These are phyloP conservation scores for Francoa sonchifolia DNA, from an alignment of 441 rosid species.

Conservation along the genomic window DNA sequence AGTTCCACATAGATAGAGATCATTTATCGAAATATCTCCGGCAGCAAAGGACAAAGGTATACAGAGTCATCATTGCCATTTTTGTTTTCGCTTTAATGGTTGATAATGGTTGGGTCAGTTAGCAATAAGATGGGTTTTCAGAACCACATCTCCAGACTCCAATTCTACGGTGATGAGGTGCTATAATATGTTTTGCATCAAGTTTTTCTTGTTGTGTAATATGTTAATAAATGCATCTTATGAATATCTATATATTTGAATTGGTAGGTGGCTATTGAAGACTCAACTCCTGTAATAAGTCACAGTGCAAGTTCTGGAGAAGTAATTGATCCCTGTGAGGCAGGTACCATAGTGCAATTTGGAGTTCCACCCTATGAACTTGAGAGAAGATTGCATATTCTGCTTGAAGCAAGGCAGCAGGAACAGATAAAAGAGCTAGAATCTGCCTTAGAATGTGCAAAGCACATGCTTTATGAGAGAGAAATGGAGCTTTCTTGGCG, in stretches of 20 bases:
- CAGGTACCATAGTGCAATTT: slow-evolving; percentile 11
- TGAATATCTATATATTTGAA: background rate
- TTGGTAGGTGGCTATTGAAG: slow-evolving; percentile 17
- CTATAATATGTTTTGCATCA: background rate
- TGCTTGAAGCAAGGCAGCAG: slow-evolving; percentile 52
- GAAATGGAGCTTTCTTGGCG: slow-evolving; percentile 66
- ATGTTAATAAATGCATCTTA: background rate
- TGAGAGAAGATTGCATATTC: slow-evolving; percentile 51
- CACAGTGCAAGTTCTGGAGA: slow-evolving; percentile 23
- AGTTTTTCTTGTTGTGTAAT: background rate
- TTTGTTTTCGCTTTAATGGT: background rate
- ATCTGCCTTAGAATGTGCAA: slow-evolving; percentile 31
- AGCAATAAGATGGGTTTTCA: background rate
- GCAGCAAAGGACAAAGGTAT: slow-evolving; percentile 22
- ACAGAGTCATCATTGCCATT: background rate
- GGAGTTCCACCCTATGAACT: slow-evolving; percentile 59
- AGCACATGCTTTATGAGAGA: slow-evolving; percentile 34
- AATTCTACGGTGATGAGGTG: background rate
- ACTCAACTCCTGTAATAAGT: slow-evolving; percentile 12
- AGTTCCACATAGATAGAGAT: slow-evolving; percentile 36
- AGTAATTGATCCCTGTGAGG: slow-evolving; percentile 27
- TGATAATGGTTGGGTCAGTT: background rate
- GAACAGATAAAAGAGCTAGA: slow-evolving; percentile 64
- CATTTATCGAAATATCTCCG: slow-evolving; percentile 12
- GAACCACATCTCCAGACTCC: background rate